A percentile compares a stretch with the other conserved stretches of the same genome.
Conservation (phyloP, 2,329 filamentous ascomycete species). For the Colletotrichum aenigma region DNA sequence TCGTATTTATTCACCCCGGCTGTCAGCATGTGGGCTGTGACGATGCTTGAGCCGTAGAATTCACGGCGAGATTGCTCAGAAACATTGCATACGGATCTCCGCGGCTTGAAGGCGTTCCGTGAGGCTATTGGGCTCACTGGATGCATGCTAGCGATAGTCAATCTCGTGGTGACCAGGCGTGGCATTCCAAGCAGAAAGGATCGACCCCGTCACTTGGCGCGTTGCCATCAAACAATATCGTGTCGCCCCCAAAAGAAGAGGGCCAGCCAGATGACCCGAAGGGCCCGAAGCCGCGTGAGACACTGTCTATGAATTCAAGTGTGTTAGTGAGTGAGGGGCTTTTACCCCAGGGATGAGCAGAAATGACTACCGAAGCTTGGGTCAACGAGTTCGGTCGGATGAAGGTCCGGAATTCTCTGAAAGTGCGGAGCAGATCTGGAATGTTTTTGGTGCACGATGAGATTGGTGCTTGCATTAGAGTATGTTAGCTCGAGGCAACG, state of each 20-base stretch:
- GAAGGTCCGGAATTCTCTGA: background rate
- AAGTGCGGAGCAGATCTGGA: background rate
- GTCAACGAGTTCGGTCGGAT: background rate
- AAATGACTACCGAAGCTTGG: background rate
- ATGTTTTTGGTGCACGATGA: background rate
- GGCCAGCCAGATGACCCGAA: background rate
- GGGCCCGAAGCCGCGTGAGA: background rate
- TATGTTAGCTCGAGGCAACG: background rate
- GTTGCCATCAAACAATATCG: background rate
- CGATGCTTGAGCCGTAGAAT: background rate
- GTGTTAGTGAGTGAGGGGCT: background rate
- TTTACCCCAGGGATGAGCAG: background rate
- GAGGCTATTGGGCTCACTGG: background rate
- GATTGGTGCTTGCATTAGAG: background rate
- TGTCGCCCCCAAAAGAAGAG: background rate
- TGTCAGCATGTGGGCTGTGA: background rate
- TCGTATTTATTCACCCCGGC: background rate
- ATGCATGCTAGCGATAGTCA: background rate
- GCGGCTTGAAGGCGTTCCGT: background rate
- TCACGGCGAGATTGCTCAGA: background rate
- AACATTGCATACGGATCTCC: background rate
- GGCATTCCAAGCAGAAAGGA: background rate
- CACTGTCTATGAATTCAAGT: background rate
- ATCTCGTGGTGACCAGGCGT: background rate
- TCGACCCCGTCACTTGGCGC: background rate